Evolutionary conservation across 2,329 filamentous ascomycete species (phyloP), one percentile per base, ranked within the genome.

Genomic region (Paecilomyces variotii): DNA sequence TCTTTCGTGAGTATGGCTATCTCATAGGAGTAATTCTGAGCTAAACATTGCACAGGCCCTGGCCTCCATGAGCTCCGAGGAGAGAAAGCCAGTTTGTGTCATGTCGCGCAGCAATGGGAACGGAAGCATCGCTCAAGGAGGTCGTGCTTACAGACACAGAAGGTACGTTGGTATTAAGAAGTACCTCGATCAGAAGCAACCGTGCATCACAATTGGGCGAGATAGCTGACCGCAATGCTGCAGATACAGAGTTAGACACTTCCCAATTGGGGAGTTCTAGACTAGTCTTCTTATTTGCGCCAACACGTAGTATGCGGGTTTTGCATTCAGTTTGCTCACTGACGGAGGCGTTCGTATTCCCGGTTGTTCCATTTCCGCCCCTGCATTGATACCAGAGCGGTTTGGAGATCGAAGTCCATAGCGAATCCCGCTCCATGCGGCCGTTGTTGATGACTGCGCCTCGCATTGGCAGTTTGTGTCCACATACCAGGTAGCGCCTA

Each of bases 31-130:
- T 26, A 45, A 30, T 5, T 6, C 28, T 32, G 10, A 4, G 34
- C 56, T 35, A 10, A 26, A 32, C 34, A 24, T 56, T 51, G 28
- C 49, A 19, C 57, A 81, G 78, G 91, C 92, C 4, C 77, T 99
- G 56, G 91, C 91, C 1, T 95, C 91, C 2, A 95, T 97, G 90
- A 85, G 88, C 39, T 89, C 87, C 1, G 82, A 85, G 27, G 92
- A 97, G 64, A 80, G 78, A 53, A 84, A 84, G 57, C 90, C 94
- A 0, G 78, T 84, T 34, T 94, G 89, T 64, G 88, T 93, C 59
- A 97, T 99, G 91, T 96, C 91, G 61, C 87, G 94, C 56, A 87
- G 80, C 65, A 79, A 71, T 53, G 79, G 80, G 51, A 76, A 76
- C 58, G 81, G 81, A 1, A 74, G 72, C 30, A 78, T 84, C 53